Conservation (phyloP, 106 monocot genomes). For the Triglochin maritima region DNA sequence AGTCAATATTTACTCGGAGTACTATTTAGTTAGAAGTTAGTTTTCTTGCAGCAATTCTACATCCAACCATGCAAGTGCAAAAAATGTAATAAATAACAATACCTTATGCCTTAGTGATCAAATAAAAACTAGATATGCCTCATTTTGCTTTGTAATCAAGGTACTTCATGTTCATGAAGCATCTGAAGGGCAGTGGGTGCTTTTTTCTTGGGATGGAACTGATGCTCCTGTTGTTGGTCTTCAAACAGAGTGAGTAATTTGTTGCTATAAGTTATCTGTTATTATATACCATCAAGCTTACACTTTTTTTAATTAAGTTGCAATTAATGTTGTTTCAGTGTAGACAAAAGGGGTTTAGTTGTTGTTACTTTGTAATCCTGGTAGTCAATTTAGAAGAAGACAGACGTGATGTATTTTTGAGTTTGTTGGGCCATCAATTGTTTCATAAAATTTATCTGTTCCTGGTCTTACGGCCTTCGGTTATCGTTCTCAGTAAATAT, state of each 20-base stretch:
- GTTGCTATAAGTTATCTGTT: neutral
- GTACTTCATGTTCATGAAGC: constrained; percentile 54
- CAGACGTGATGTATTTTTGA: too few relatives aligned
- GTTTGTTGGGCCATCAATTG: too few relatives aligned
- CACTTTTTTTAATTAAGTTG: neutral
- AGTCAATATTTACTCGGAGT: neutral
- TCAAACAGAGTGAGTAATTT: constrained; percentile 10
- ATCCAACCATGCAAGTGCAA: too few relatives aligned
- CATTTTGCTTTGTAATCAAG: constrained; percentile 16
- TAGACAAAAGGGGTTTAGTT: too few relatives aligned
- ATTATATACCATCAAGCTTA: neutral
- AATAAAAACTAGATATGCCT: neutral
- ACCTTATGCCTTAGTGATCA: neutral
- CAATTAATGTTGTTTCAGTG: neutral
- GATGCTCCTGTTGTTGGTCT: constrained; percentile 11
- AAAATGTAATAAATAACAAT: too few relatives aligned
- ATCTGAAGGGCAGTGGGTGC: constrained; percentile 27
- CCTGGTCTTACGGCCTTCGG: too few relatives aligned
- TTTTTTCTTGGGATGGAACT: constrained; percentile 80
- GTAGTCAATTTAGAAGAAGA: too few relatives aligned
- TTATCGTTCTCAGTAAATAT: too few relatives aligned
- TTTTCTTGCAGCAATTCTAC: neutral
- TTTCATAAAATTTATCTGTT: too few relatives aligned
- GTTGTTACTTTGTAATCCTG: too few relatives aligned
- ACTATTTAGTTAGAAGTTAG: neutral